phyloP scores from a whole-genome alignment of 2,329 filamentous ascomycete genomes.

The Stagonosporopsis cucurbitacearum region DNA sequence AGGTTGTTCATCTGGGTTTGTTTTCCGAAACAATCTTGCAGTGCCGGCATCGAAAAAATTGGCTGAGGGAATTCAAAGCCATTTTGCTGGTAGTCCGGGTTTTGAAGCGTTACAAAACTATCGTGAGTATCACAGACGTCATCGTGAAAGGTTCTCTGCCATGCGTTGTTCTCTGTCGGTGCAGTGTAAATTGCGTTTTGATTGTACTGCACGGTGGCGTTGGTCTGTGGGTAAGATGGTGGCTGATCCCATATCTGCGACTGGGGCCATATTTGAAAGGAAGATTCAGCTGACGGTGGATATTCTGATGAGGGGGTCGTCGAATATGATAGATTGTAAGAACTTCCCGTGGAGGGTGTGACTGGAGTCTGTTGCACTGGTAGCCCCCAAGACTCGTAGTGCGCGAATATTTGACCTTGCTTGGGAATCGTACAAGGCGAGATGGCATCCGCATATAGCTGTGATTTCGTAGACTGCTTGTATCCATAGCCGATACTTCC shows the following conservation, averaged over 20 bases:
- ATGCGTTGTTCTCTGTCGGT: not conserved
- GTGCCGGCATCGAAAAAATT: not conserved
- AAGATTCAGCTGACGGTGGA: not conserved
- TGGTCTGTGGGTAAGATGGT: not conserved
- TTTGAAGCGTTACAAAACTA: not conserved
- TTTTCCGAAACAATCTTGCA: not conserved
- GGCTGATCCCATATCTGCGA: not conserved
- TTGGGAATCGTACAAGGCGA: not conserved
- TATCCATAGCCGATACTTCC: not conserved
- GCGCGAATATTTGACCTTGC: not conserved
- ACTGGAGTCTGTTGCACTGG: not conserved
- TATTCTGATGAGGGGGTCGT: constrained; percentile 5
- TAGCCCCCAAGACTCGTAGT: not conserved
- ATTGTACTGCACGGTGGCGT: not conserved
- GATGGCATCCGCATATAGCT: not conserved
- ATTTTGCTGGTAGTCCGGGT: not conserved
- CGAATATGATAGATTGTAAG: not conserved
- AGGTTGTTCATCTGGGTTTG: not conserved
- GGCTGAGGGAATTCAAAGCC: no score
- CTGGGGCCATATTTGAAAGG: not conserved
- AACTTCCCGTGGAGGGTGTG: not conserved
- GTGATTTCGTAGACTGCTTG: not conserved
- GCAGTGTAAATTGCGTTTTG: no score
- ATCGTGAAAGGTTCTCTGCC: not conserved
- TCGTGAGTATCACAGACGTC: not conserved